phyloP scores from a whole-genome alignment of 768 basidiomycete genomes.

The Leucogyrophana mollusca region DNA sequence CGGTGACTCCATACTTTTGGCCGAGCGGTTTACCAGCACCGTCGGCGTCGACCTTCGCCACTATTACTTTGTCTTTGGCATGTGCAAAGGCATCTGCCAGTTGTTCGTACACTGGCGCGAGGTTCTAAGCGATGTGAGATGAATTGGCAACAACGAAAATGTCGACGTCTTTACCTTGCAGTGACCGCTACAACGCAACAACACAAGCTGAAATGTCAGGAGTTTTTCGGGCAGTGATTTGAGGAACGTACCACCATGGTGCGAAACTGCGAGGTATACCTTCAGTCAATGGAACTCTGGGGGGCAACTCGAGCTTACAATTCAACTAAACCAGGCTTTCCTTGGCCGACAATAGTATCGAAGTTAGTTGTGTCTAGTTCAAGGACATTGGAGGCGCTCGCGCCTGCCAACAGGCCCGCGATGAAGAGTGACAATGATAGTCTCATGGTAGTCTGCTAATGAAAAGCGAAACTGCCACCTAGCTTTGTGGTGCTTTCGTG shows the following conservation, averaged over 20 bases:
- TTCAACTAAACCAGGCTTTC: slow-evolving; percentile 84
- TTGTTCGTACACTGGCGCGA: slow-evolving; percentile 86
- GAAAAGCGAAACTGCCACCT: slow-evolving; percentile 14
- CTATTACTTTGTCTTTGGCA: slow-evolving; percentile 76
- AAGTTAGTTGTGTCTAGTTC: slow-evolving; percentile 78
- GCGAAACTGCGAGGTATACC: slow-evolving; percentile 84
- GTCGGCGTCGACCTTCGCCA: slow-evolving; percentile 94
- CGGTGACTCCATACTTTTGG: slow-evolving; percentile 73
- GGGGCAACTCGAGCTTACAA: too few species aligned
- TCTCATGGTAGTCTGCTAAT: slow-evolving; percentile 52
- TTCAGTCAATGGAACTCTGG: too few species aligned
- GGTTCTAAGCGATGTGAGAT: slow-evolving; percentile 51
- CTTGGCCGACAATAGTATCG: slow-evolving; percentile 70
- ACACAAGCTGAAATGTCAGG: neutral
- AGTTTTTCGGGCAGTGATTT: neutral
- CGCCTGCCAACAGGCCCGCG: slow-evolving; percentile 53
- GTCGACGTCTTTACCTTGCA: slow-evolving; percentile 68
- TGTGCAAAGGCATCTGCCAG: slow-evolving; percentile 84
- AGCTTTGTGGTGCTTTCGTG: slow-evolving; percentile 28
- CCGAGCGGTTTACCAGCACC: slow-evolving; percentile 79
- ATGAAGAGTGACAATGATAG: slow-evolving; percentile 55
- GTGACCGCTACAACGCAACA: slow-evolving; percentile 58
- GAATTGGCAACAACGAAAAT: neutral
- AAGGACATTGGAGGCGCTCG: slow-evolving; percentile 77
- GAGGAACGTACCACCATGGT: slow-evolving; percentile 74